Conservation (phyloP, 1,284 basidiomycete genomes). For the Porodaedalea pini region DNA sequence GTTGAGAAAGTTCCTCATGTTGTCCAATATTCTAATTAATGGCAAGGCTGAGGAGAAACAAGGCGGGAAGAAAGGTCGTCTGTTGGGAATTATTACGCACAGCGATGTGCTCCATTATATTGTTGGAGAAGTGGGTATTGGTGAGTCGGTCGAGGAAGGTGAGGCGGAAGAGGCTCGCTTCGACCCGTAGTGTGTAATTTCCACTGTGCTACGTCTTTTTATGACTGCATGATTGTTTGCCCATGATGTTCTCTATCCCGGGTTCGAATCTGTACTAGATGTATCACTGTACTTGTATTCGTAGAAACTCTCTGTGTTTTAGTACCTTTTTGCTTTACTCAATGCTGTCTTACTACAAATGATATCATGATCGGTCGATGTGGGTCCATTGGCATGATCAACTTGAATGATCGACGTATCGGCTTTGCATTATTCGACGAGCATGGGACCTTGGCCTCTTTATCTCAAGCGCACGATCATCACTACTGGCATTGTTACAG, state of each 20-base stretch:
- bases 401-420: background rate
- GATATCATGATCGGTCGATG: background rate
- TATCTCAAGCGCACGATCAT: constrained; percentile 27
- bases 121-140: constrained; percentile 61
- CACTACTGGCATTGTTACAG: constrained; percentile 27
- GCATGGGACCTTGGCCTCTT: constrained; percentile 14
- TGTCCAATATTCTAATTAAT: constrained; percentile 19
- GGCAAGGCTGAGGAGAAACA: constrained; percentile 68
- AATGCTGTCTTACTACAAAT: background rate
- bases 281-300: constrained; percentile 18
- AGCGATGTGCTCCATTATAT: constrained; percentile 89
- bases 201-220: background rate
- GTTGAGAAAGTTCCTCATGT: constrained; percentile 22
- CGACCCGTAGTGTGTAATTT: background rate
- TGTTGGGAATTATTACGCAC: constrained; percentile 87
- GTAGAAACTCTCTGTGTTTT: constrained; percentile 13
- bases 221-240: background rate
- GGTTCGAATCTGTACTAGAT: constrained; percentile 11
- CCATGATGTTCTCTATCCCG: background rate
- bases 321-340: background rate
- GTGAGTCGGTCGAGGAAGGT: constrained; percentile 36
- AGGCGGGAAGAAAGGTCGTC: constrained; percentile 77
- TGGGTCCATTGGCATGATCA: background rate
- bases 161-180: constrained; percentile 10
- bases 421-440: background rate